phyloP scores from a whole-genome alignment of 768 basidiomycete genomes.

The Pisolithus tinctorius region DNA sequence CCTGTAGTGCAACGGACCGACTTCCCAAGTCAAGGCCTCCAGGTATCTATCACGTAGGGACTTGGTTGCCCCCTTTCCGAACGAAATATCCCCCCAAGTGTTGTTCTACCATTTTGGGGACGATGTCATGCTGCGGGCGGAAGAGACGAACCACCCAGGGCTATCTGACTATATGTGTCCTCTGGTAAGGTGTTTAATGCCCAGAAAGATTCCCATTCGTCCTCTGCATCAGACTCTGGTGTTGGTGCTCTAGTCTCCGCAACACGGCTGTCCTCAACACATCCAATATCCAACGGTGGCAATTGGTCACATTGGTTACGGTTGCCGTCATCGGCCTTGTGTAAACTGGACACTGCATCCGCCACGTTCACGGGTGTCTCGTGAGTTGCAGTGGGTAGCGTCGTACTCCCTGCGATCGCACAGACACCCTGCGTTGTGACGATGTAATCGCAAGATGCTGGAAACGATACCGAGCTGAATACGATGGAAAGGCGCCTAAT shows the following conservation, averaged over 20 bases:
- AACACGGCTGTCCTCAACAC: slow-evolving; percentile 21
- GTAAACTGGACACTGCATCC: slow-evolving; percentile 17
- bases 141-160: neutral
- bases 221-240: slow-evolving; percentile 25
- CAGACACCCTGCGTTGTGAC: slow-evolving; percentile 57
- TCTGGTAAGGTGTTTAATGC: slow-evolving; percentile 35
- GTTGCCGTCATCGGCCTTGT: slow-evolving; percentile 1
- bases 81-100: too few species aligned
- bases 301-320: slow-evolving; percentile 2
- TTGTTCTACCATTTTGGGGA: neutral
- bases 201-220: slow-evolving; percentile 48
- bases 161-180: slow-evolving; percentile 25
- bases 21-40: too few species aligned
- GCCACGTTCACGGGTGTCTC: slow-evolving; percentile 1
- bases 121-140: neutral
- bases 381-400: slow-evolving; percentile 4
- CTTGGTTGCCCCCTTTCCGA: too few species aligned
- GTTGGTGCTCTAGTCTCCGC: slow-evolving; percentile 10
- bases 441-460: slow-evolving; percentile 68
- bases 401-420: slow-evolving; percentile 19
- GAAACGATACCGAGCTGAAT: slow-evolving; percentile 59
- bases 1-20: too few species aligned
- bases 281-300: slow-evolving; percentile 32
- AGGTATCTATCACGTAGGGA: too few species aligned
- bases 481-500: slow-evolving; percentile 71